Evolutionary conservation across 805 yeast species (phyloP), one percentile per base, ranked within the genome.

Genomic region (Sugiyamaella marilandica): DNA sequence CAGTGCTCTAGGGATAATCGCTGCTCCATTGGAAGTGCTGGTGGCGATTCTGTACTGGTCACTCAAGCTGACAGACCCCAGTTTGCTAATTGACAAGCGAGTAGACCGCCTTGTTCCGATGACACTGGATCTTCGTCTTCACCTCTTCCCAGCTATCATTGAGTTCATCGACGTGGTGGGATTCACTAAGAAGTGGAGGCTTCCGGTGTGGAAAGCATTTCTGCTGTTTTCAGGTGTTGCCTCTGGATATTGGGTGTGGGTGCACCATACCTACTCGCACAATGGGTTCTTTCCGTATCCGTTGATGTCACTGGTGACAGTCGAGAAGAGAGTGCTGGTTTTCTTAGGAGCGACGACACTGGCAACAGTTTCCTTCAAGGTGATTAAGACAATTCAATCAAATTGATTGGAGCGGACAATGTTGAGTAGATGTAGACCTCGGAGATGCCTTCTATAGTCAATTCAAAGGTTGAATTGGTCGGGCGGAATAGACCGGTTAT

Each of bases 261-360:
- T 62, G 31, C 65, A 67, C 53, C 53, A 56, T 45, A 58, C 68
- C 2, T 55, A 43, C 41, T 33, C 55, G 11, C 43, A 47, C 47
- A 69, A 69, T 54, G 64, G 65, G 18, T 62, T 62, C 54, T 67
- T 59, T 48, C 72, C 72, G 13, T 68, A 68, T 50, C 72, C 72
- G 4, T 44, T 68, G 47, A 54, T 68, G 2, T 59, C 52, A 5
- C 52, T 63, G 19, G 58, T 66, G 16, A 46, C 24, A 36, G 50
- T 50, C 13, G 50, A 45, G 41, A 58, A 54, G 48, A 58, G 68
- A 29, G 56, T 49, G 2, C 50, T 24, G 10, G 36, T 68, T 11
- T 64, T 66, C 24, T 55, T 46, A 10, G 63, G 50, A 0, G 55
- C 60, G 14, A 59, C 59, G 1, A 10, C 63, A 14, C 49, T 63